Conservation (phyloP, 495 filamentous ascomycete genomes). For the Penicillium riverlandense region DNA sequence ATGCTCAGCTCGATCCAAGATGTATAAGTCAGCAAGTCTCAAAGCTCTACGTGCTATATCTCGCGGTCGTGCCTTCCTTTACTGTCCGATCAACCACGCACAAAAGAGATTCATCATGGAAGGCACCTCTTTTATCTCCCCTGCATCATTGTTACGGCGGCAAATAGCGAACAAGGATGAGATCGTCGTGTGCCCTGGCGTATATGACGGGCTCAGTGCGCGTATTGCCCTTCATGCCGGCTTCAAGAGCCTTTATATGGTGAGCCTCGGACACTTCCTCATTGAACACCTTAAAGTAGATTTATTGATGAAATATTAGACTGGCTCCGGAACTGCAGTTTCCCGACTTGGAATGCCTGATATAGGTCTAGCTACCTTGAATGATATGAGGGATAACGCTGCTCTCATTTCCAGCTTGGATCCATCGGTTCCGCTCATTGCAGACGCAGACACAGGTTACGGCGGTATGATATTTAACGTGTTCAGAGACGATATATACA, state of each 20-base stretch:
- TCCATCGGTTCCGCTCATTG: conserved; percentile 40
- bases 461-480: conserved; percentile 25
- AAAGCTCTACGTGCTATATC: background rate
- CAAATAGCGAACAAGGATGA: conserved; percentile 1
- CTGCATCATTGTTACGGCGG: background rate
- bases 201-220: conserved; percentile 53
- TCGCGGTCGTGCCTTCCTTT: background rate
- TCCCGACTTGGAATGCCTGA: conserved; percentile 51
- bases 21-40: no score
- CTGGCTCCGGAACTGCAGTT: conserved; percentile 52
- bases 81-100: background rate
- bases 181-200: conserved; percentile 43
- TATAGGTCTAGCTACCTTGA: conserved; percentile 38
- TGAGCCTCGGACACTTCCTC: background rate
- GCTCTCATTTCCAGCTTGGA: conserved; percentile 4
- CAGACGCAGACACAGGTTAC: conserved; percentile 53
- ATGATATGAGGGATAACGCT: conserved; percentile 7
- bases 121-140: background rate
- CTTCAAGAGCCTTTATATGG: conserved; percentile 50
- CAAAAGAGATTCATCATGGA: background rate
- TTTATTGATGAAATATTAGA: conserved; percentile 9
- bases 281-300: no score
- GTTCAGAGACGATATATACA: background rate
- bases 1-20: no score
- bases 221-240: conserved; percentile 45